Evolutionary conservation across 208 protist species (phyloP), one percentile per base, ranked within the genome.

Genomic region (Acanthamoeba triangularis): DNA sequence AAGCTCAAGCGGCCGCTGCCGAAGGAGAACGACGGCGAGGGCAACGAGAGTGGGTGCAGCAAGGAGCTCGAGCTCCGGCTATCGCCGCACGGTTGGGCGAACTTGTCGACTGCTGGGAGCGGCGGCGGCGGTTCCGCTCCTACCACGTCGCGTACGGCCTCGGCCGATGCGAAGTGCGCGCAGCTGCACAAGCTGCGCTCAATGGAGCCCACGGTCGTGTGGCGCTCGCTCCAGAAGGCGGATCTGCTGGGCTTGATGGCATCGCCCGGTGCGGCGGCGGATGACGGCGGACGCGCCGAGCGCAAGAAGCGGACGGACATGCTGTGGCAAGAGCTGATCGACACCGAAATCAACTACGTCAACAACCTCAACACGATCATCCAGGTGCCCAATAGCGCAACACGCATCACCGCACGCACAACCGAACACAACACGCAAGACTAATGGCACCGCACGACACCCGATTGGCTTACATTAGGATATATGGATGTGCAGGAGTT

Each of bases 331-430:
- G 78, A 87, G 78, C 33, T 87, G n/a, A 54, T 87, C 25, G 78
- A 87, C 52, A 63, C 78, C 33, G 78, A 87, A n/a, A 41, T 25
- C 41, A 87, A 61, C 33, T 87, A 87, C 33, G 78, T 87, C n/a
- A n/a, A 87, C 6, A 54, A 87, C 78, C 52, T 87, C 14, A 41
- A 87, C 47, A 87, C 78, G 30, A 87, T 87, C 78, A 61, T 87
- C 47, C 20, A 87, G 47, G 78, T 84, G 35, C 41, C n/a, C 41
- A 47, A 52, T 6, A 16, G 14, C 20, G 8, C 20, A 18, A 44
- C 20, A 23, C 67, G 13, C 28, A 23, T 11, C 20, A 85, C 76
- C 11, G 16, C 72, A 82, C 28, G 16, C 11, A 30, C 37, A 11
- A 82, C n/a, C n/a, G n/a, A n/a, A n/a, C n/a, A n/a, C n/a, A n/a